phyloP scores from a whole-genome alignment of 345 rosid genomes.

The Populus davidiana region DNA sequence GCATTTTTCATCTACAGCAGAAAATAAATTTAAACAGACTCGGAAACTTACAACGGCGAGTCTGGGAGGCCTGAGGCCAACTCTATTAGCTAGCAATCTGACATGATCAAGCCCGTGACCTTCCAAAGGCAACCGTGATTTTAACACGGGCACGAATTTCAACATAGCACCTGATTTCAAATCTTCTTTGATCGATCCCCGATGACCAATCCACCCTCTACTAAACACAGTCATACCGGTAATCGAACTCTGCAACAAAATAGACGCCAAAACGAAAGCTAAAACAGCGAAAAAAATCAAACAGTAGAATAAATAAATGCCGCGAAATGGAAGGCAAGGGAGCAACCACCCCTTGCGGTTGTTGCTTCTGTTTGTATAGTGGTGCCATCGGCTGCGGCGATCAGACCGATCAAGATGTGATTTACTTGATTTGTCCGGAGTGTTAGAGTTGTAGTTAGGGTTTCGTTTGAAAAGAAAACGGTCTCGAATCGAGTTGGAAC shows the following conservation, averaged over 20 bases:
- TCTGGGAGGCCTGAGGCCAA: constrained; percentile 78
- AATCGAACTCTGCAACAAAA: constrained; percentile 80
- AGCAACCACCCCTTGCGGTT: constrained; percentile 60
- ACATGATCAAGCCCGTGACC: constrained; percentile 54
- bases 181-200: constrained; percentile 38
- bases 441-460: constrained; percentile 32
- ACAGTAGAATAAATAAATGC: constrained; percentile 58
- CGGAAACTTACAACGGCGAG: constrained; percentile 73
- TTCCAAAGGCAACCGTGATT: constrained; percentile 32
- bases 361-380: constrained; percentile 27
- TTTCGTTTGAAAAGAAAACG: constrained; percentile 61
- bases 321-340: constrained; percentile 52
- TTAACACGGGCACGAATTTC: constrained; percentile 47
- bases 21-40: not conserved
- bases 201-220: constrained; percentile 46
- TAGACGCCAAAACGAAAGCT: constrained; percentile 67
- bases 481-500: constrained; percentile 52
- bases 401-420: constrained; percentile 43
- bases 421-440: constrained; percentile 32
- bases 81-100: constrained; percentile 41
- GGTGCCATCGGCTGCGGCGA: constrained; percentile 36
- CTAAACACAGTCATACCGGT: constrained; percentile 38
- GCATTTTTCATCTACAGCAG: not conserved
- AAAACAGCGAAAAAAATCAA: constrained; percentile 56
- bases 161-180: constrained; percentile 60